A percentile compares a stretch with the other conserved stretches of the same genome.
Conservation (phyloP, 768 basidiomycete genomes). For the Sporobolomyces pararoseus region DNA sequence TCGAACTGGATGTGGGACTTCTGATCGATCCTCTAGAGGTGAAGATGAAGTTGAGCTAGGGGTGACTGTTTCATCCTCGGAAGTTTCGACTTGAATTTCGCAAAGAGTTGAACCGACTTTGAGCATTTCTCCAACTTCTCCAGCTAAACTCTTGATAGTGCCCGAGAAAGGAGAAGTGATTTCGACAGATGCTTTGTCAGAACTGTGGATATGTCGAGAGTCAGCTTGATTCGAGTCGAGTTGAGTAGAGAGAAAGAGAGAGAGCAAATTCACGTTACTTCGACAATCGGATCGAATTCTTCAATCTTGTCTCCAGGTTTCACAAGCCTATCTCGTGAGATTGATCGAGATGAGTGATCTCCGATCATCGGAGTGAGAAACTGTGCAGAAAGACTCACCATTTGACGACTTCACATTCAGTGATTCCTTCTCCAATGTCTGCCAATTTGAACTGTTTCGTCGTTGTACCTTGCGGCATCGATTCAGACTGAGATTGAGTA, state of each 20-base stretch:
- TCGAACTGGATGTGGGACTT: conserved; percentile 11
- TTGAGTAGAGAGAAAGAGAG: not conserved
- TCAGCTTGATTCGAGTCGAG: not conserved
- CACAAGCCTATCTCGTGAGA: conserved; percentile 58
- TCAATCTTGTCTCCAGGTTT: conserved; percentile 56
- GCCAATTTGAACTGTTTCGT: conserved; percentile 42
- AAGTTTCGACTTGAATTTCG: conserved; percentile 59
- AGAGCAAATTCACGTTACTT: conserved; percentile 54
- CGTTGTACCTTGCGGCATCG: not conserved
- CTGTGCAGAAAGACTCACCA: conserved; percentile 57
- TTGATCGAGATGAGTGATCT: not conserved
- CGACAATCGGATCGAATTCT: conserved; percentile 66
- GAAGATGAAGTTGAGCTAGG: not conserved
- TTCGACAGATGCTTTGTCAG: conserved; percentile 85
- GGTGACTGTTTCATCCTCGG: too few relatives aligned
- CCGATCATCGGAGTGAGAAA: not conserved
- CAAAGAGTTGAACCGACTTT: conserved; percentile 72
- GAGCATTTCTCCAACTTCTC: conserved; percentile 77
- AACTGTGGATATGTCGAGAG: conserved; percentile 52
- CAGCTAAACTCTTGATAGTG: conserved; percentile 65
- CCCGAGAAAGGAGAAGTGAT: conserved; percentile 84
- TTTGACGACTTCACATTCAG: conserved; percentile 81
- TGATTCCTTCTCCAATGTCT: conserved; percentile 76
- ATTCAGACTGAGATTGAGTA: not conserved
- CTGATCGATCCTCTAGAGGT: not conserved